A percentile compares a stretch with the other conserved stretches of the same genome.
Conservation (phyloP, 257 asterid genomes). For the Apocynum venetum region DNA sequence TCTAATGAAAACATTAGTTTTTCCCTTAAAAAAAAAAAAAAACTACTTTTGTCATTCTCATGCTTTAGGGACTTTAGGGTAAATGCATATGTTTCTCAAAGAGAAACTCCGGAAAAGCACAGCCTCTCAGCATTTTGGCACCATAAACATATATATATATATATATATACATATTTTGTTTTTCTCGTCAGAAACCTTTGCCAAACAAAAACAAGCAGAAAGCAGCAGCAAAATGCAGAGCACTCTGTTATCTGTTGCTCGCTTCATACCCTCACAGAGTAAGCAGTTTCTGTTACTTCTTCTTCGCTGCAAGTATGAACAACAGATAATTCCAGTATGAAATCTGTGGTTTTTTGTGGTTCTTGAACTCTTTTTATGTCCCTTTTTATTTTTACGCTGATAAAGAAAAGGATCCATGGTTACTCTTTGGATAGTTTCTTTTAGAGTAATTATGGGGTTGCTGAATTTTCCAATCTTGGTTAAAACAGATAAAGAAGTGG, state of each 20-base stretch:
- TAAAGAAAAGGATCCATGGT: neutral
- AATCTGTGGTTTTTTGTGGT: neutral
- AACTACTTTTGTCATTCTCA: neutral
- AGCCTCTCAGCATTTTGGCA: slow-evolving; percentile 14
- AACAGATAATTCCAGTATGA: neutral
- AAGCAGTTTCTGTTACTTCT: slow-evolving; percentile 14
- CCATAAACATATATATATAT: neutral
- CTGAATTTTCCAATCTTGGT: neutral
- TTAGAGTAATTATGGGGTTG: neutral
- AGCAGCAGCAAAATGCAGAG: slow-evolving; percentile 36
- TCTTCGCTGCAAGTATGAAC: neutral
- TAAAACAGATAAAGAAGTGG: slow-evolving; percentile 38
- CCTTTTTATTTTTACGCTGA: neutral
- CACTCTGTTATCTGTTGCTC: slow-evolving; percentile 48
- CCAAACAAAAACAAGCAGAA: neutral
- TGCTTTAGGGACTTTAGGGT: slow-evolving; percentile 11
- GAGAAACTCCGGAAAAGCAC: slow-evolving; percentile 4
- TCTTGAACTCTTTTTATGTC: neutral
- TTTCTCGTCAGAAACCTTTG: neutral
- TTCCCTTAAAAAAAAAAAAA: no score
- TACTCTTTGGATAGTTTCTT: neutral
- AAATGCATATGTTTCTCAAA: neutral
- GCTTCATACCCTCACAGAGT: slow-evolving; percentile 43
- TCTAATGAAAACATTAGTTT: no score
- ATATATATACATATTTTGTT: neutral